These are phyloP conservation scores for Strigomonas culicis DNA, from an alignment of 208 protist species.

Conservation along the genomic window DNA sequence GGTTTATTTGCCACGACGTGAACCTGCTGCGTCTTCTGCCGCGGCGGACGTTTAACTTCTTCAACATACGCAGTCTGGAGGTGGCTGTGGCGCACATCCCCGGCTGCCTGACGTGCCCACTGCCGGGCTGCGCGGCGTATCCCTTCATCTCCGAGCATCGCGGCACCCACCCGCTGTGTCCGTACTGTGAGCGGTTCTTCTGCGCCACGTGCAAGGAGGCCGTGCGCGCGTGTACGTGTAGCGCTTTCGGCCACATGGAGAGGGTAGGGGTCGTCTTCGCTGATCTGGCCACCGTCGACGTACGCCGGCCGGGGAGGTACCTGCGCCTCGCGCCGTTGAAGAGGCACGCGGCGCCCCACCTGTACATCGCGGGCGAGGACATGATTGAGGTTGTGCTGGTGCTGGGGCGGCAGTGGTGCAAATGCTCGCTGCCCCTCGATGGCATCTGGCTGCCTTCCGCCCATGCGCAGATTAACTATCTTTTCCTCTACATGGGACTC, in stretches of 20 bases:
- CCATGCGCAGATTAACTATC: background rate
- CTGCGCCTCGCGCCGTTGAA: background rate
- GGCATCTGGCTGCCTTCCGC: background rate
- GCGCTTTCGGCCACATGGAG: background rate
- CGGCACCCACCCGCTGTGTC: background rate
- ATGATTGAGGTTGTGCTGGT: background rate
- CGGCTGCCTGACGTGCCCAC: background rate
- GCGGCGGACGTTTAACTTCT: background rate
- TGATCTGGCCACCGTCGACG: background rate
- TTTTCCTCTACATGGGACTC: background rate
- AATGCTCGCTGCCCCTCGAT: background rate
- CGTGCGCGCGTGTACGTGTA: background rate
- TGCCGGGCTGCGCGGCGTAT: background rate
- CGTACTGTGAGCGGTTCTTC: background rate
- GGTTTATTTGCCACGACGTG: background rate
- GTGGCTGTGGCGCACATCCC: background rate
- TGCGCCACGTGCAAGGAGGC: background rate
- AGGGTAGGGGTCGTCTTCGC: background rate
- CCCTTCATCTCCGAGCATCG: background rate
- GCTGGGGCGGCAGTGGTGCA: background rate
- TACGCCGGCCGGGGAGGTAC: background rate
- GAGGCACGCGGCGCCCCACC: background rate
- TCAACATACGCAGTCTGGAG: background rate
- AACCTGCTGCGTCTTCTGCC: background rate
- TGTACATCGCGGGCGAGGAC: background rate